These are phyloP conservation scores for Linum trigynum DNA, from an alignment of 345 rosid genomes.

Conservation along the genomic window DNA sequence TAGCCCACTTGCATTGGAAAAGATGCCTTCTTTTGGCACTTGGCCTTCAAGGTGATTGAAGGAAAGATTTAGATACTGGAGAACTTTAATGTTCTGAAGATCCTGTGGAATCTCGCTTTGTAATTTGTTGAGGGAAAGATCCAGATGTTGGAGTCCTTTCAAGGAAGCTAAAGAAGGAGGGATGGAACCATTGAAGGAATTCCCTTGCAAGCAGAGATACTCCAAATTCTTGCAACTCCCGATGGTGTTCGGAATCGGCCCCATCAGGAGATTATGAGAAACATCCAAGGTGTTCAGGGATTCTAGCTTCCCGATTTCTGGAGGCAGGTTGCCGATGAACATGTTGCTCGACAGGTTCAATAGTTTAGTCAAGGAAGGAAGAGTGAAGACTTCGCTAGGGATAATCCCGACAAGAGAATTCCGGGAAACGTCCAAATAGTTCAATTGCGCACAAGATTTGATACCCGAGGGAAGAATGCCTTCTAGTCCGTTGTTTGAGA, in stretches of 20 bases:
- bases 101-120: background rate
- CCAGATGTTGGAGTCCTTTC: background rate
- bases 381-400: background rate
- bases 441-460: background rate
- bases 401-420: background rate
- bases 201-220: background rate
- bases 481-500: background rate
- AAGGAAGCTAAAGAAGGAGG: background rate
- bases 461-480: background rate
- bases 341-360: background rate
- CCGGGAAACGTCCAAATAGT: background rate
- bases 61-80: background rate
- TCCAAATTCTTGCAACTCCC: background rate
- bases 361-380: background rate
- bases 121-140: background rate
- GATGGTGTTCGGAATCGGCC: background rate
- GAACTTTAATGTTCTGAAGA: background rate
- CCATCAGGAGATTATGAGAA: background rate
- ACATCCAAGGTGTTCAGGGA: background rate
- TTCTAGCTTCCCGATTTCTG: background rate
- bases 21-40: slow-evolving; percentile 3
- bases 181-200: background rate
- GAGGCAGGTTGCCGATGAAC: background rate
- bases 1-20: background rate
- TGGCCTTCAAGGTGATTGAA: slow-evolving; percentile 1